Percentiles rank a stretch among this genome's conserved stretches.
phyloP scores from a whole-genome alignment of 371 early-diverging fungal genomes.

The Mortierella sp. region DNA sequence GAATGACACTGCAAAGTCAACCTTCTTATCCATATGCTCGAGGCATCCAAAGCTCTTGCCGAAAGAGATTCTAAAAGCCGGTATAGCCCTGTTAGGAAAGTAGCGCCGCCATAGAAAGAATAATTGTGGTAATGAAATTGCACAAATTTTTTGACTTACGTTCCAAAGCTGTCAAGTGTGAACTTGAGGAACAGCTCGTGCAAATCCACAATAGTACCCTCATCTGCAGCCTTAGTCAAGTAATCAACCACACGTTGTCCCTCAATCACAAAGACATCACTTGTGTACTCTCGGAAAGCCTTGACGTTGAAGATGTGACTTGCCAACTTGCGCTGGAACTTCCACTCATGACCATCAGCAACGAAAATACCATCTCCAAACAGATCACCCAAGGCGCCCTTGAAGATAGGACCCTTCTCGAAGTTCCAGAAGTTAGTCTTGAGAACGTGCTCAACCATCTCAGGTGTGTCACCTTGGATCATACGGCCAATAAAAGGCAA shows the following conservation, averaged over 20 bases:
- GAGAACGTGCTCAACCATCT: conserved; percentile 32
- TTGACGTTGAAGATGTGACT: conserved; percentile 74
- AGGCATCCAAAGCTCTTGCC: conserved; percentile 43
- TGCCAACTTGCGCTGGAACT: conserved; percentile 71
- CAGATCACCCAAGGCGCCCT: conserved; percentile 16
- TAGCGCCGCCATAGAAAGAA: too few species aligned
- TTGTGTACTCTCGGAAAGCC: conserved; percentile 72
- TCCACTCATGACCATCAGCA: conserved; percentile 74
- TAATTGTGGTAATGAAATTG: too few species aligned
- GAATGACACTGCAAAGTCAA: conserved; percentile 21
- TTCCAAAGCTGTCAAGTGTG: conserved; percentile 68
- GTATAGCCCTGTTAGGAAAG: too few species aligned
- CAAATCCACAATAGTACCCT: conserved; percentile 51
- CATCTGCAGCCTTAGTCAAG: conserved; percentile 56
- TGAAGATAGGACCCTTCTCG: conserved; percentile 22
- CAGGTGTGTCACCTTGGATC: conserved; percentile 32
- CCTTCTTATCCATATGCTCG: conserved; percentile 21
- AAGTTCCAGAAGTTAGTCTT: conserved; percentile 41
- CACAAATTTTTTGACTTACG: background rate
- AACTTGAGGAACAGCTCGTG: conserved; percentile 63
- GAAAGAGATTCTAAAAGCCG: conserved; percentile 24
- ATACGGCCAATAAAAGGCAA: conserved; percentile 21
- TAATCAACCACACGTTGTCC: conserved; percentile 31
- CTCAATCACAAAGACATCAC: conserved; percentile 60
- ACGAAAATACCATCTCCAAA: conserved; percentile 63